Evolutionary conservation across 208 protist species (phyloP), one percentile per base, ranked within the genome.

Genomic region (Crithidia mellificae): DNA sequence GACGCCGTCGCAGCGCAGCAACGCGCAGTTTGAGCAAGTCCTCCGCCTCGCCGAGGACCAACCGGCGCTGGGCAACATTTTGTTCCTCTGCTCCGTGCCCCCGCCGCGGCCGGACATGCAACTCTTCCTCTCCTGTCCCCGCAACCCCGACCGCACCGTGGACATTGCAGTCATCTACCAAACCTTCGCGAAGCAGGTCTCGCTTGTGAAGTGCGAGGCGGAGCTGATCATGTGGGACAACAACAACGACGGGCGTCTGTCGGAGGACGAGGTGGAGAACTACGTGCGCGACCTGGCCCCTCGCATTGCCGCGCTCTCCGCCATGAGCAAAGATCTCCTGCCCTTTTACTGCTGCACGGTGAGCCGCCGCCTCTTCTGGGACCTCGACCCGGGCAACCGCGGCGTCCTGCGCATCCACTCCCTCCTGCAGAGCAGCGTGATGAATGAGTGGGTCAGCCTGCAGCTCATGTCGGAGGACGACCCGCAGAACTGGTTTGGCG

Each of bases 311-410:
- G 91, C 84, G 30, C 69, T 98, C 53, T 66, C 69, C n/a, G 63
- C 72, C 6, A 57, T 93, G 39, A 49, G 66, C 4, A 80, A 87
- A 29, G 76, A 87, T 29, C 70, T 96, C 22, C 52, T 92, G 20
- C 87, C 85, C 8, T 95, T 96, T 65, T 98, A 98, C 79, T 90
- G 90, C 66, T 96, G 87, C 70, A 86, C 94, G 14, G 92, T 83
- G 53, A 93, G 87, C 58, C 81, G 94, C 34, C 91, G 93, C 19
- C 85, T 98, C 39, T 90, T 95, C 59, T 98, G 92, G 85, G 91
- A 85, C 27, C 81, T 97, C 51, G 91, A 97, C 71, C 74, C 74
- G 0, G 66, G 76, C 36, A 89, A 87, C 43, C 81, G 89, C 30
- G 90, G 91, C 19, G 77, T 68, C 41, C 74, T 98, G 30, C 81